Percentiles rank a stretch among this genome's conserved stretches.
These are phyloP conservation scores for Pseudocercospora pini-densiflorae DNA, from an alignment of 2,329 filamentous ascomycete species.

Conservation along the genomic window DNA sequence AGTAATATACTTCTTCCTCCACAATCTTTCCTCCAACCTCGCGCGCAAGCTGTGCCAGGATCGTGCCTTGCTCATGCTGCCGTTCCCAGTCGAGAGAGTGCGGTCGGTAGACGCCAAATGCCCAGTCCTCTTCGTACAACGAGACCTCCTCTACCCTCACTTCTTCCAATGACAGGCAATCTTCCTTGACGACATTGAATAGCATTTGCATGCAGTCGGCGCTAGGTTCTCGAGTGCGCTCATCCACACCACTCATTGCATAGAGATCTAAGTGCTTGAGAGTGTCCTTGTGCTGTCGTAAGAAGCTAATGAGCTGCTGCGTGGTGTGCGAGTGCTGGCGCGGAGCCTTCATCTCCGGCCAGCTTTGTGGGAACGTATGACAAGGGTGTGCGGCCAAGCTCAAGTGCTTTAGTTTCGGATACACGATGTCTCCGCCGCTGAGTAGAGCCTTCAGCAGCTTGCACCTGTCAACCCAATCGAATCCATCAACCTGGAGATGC, in stretches of 20 bases:
- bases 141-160: neutral
- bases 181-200: neutral
- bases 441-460: neutral
- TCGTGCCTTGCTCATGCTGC: neutral
- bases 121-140: neutral
- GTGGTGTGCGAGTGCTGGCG: neutral
- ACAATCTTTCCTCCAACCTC: neutral
- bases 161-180: neutral
- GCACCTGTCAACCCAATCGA: neutral
- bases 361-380: neutral
- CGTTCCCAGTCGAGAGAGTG: neutral
- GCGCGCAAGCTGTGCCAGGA: neutral
- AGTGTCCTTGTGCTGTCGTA: neutral
- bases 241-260: neutral
- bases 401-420: neutral
- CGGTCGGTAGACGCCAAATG: neutral
- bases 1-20: neutral
- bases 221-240: neutral
- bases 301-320: neutral
- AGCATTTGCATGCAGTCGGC: neutral
- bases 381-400: neutral
- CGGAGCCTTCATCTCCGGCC: neutral
- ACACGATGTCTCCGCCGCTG: neutral
- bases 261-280: neutral
- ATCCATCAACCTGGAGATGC: neutral